Evolutionary conservation across 2,329 filamentous ascomycete species (phyloP), one percentile per base, ranked within the genome.

Genomic region (Hypomyces perniciosus): DNA sequence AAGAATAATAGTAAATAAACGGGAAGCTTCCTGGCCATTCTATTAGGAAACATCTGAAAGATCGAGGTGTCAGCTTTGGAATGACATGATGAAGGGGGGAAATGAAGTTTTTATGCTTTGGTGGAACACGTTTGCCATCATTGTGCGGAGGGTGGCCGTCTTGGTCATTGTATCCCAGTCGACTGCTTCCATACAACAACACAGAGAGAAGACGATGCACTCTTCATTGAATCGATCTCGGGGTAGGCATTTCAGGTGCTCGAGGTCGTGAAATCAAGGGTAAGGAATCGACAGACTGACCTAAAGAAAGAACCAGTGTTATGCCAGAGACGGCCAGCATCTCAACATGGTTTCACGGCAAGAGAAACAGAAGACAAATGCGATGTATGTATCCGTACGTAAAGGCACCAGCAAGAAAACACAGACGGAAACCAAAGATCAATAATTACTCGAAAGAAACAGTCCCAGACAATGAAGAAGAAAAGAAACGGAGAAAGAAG

Each of bases 21-120:
- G 51, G 54, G 56, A 52, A 68, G 65, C 67, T 62, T 63, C 53
- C 54, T 58, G 61, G 69, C 69, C 73, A 75, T 75, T 64, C 67
- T 75, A 68, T 62, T 59, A 58, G 62, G 60, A 62, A 64, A 67
- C 68, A 72, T 75, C 72, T 73, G 51, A 41, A 56, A 45, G n/a
- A 37, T 20, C 31, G 28, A 31, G 29, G 8, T 31, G 40, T 53
- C 28, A 53, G 51, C 39, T 30, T 44, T 27, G 20, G 20, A 20
- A 10, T 42, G 13, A 7, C 7, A 42, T 8, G n/a, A 20, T 27
- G 9, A 27, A 26, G 13, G 12, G 26, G 6, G 37, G 34, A 43
- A 34, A 8, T 7, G 10, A 5, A 6, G 20, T n/a, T 39, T 50
- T 28, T 26, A 28, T 9, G 10, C 13, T 8, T 20, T 20, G 20